These are phyloP conservation scores for Mercurialis annua DNA, from an alignment of 345 rosid species.

Conservation along the genomic window DNA sequence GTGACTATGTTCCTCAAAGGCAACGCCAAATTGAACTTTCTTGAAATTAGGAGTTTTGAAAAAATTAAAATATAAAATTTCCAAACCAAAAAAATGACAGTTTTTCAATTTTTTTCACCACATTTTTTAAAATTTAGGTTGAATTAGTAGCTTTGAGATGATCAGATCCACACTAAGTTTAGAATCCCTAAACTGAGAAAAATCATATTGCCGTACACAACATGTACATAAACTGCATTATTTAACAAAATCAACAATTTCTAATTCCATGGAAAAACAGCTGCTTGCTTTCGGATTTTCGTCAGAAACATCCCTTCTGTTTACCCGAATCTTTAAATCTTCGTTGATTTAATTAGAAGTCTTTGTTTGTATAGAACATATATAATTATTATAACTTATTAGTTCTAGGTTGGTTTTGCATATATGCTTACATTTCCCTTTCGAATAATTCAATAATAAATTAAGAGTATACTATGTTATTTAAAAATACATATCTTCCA, in stretches of 20 bases:
- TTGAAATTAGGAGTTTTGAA: not conserved
- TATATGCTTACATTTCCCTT: too few species aligned
- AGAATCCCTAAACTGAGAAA: constrained; percentile 3
- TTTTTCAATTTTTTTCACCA: not conserved
- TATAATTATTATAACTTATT: too few species aligned
- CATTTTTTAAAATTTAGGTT: not conserved
- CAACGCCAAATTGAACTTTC: not conserved
- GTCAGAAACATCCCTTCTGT: not conserved
- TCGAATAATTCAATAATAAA: too few species aligned
- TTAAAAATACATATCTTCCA: too few species aligned
- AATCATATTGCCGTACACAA: constrained; percentile 3
- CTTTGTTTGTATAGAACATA: too few species aligned
- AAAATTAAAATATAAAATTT: not conserved
- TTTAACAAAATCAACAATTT: too few species aligned
- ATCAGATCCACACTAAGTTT: not conserved
- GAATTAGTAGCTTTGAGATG: not conserved
- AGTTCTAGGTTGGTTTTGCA: too few species aligned
- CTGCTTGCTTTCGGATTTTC: not conserved
- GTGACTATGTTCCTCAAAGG: constrained; percentile 3
- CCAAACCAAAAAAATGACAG: not conserved
- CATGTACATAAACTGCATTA: not conserved
- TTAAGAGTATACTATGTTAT: too few species aligned
- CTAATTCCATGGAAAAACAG: not conserved
- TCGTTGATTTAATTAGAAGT: too few species aligned
- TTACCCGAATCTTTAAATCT: not conserved